A percentile compares a stretch with the other conserved stretches of the same genome.
Conservation (phyloP, 805 yeast genomes). For the Kuraishia cidri region DNA sequence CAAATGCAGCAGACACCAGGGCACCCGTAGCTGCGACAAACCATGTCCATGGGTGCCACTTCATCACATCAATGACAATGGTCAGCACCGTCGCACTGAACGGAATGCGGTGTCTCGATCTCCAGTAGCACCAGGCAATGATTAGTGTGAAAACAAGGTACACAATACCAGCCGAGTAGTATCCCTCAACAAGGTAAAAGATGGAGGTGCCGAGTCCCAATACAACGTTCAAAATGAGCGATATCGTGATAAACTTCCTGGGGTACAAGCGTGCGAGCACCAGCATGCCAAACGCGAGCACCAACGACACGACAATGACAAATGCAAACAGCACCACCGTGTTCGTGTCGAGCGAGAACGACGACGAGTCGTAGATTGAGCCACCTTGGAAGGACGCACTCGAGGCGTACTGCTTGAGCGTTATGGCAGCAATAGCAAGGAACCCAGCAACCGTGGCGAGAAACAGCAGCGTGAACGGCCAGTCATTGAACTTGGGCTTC, state of each 20-base stretch:
- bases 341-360: slow-evolving; percentile 67
- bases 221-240: slow-evolving; percentile 57
- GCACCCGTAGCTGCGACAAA: slow-evolving; percentile 53
- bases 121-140: slow-evolving; percentile 67
- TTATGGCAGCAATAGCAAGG: slow-evolving; percentile 58
- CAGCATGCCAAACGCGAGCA: slow-evolving; percentile 47
- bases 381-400: slow-evolving; percentile 50
- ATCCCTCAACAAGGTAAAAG: slow-evolving; percentile 55
- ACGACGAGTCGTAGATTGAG: slow-evolving; percentile 46
- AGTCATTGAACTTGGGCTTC: slow-evolving; percentile 60
- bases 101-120: slow-evolving; percentile 62
- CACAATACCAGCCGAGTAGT: slow-evolving; percentile 77
- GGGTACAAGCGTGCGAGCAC: slow-evolving; percentile 59
- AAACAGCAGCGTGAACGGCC: slow-evolving; percentile 53
- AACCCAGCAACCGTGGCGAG: slow-evolving; percentile 49
- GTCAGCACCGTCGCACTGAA: slow-evolving; percentile 62
- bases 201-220: slow-evolving; percentile 73
- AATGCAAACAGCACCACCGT: slow-evolving; percentile 66
- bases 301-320: slow-evolving; percentile 49
- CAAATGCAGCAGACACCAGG: slow-evolving; percentile 50
- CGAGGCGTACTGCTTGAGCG: slow-evolving; percentile 52
- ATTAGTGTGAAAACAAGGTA: slow-evolving; percentile 57
- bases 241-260: slow-evolving; percentile 53
- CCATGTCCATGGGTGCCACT: slow-evolving; percentile 53
- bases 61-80: slow-evolving; percentile 64